phyloP scores from a whole-genome alignment of 2,329 filamentous ascomycete species.

The Arachnomyces sp. region DNA sequence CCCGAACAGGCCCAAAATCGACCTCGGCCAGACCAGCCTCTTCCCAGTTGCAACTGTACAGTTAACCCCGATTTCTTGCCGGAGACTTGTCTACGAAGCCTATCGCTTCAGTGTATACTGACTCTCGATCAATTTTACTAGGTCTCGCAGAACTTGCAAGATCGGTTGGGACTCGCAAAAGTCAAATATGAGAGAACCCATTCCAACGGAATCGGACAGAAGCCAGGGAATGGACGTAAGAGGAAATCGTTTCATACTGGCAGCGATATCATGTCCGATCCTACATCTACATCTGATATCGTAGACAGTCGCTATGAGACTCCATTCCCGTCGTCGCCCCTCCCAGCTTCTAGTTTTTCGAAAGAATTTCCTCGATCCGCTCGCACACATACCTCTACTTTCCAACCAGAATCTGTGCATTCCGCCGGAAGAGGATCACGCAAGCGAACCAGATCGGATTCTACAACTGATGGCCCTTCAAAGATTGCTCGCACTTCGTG shows the following conservation, averaged over 20 bases:
- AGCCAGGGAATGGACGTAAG: slow-evolving; percentile 74
- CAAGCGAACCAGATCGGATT: slow-evolving; percentile 67
- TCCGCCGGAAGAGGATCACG: slow-evolving; percentile 44
- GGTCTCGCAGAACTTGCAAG: slow-evolving; percentile 90
- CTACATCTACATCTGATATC: slow-evolving; percentile 77
- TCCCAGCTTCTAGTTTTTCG: slow-evolving; percentile 76
- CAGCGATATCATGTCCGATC: slow-evolving; percentile 75
- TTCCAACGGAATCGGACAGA: slow-evolving; percentile 61
- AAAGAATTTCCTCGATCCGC: slow-evolving; percentile 62
- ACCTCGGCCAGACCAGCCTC: no score
- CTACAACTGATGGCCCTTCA: slow-evolving; percentile 44
- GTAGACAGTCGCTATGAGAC: slow-evolving; percentile 53
- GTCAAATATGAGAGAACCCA: slow-evolving; percentile 96
- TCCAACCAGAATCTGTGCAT: slow-evolving; percentile 36
- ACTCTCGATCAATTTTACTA: slow-evolving; percentile 35
- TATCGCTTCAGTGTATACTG: slow-evolving; percentile 10
- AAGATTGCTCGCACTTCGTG: slow-evolving; percentile 59
- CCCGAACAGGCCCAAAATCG: no score
- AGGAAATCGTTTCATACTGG: slow-evolving; percentile 52
- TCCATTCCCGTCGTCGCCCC: slow-evolving; percentile 69
- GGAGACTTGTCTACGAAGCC: slow-evolving; percentile 6
- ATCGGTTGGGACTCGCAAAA: slow-evolving; percentile 88
- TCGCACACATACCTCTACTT: slow-evolving; percentile 36
- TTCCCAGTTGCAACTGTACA: no score
- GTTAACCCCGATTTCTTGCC: slow-evolving; percentile 6